Conservation (phyloP, 1,284 basidiomycete species). For the Entoloma clypeatum region DNA sequence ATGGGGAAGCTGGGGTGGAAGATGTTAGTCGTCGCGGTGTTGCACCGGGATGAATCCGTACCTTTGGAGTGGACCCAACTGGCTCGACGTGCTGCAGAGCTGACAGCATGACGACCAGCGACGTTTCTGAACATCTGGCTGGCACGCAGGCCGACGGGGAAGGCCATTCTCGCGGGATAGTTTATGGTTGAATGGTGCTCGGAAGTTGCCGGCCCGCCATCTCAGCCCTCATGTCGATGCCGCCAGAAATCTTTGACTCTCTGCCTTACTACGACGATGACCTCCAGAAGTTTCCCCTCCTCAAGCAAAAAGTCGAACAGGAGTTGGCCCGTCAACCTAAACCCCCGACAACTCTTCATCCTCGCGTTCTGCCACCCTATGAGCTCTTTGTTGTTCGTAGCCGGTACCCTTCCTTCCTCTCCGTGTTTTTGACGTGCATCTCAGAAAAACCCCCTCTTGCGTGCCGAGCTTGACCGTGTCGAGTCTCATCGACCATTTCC, state of each 20-base stretch:
- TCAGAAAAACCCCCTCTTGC: constrained; percentile 63
- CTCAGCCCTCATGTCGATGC: constrained; percentile 9
- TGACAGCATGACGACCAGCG: constrained; percentile 22
- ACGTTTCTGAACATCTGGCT: constrained; percentile 35
- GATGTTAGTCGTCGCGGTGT: constrained; percentile 5
- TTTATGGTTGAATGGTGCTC: constrained; percentile 19
- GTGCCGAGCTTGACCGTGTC: constrained; percentile 70
- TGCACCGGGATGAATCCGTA: constrained; percentile 20
- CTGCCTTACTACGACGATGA: constrained; percentile 96
- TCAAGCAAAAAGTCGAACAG: constrained; percentile 69
- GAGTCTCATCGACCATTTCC: constrained; percentile 68
- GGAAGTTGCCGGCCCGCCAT: constrained; percentile 35
- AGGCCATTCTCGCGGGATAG: constrained; percentile 44
- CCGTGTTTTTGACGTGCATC: constrained; percentile 7
- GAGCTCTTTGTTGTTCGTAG: constrained; percentile 73
- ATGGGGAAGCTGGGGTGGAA: constrained; percentile 49
- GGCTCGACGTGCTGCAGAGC: constrained; percentile 15
- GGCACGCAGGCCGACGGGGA: constrained; percentile 45
- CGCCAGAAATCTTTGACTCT: constrained; percentile 65
- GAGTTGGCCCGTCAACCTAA: constrained; percentile 69
- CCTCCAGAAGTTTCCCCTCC: constrained; percentile 69
- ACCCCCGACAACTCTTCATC: constrained; percentile 54
- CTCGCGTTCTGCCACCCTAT: constrained; percentile 65
- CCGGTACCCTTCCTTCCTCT: constrained; percentile 25
- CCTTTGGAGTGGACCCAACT: constrained; percentile 48